A percentile compares a stretch with the other conserved stretches of the same genome.
These are phyloP conservation scores for Lagenidium giganteum DNA, from an alignment of 352 stramenopile genomes.

Conservation along the genomic window DNA sequence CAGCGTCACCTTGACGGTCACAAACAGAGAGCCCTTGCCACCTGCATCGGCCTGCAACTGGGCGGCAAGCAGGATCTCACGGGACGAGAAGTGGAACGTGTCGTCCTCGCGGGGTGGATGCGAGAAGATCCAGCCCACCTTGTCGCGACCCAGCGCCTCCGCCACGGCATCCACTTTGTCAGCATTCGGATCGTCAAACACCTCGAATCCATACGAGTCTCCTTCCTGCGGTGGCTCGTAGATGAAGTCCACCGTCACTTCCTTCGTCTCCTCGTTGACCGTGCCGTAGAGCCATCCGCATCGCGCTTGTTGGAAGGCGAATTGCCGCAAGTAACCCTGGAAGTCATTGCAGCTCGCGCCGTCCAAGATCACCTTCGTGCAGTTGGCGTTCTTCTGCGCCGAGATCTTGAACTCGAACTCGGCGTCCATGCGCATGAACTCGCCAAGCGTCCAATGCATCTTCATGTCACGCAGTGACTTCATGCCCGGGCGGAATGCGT, in stretches of 20 bases:
- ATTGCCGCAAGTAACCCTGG: conserved; percentile 86
- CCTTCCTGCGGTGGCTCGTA: conserved; percentile 95
- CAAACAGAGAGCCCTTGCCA: conserved; percentile 92
- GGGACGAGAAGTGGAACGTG: conserved; percentile 91
- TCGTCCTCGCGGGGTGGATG: conserved; percentile 94
- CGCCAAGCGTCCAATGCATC: conserved; percentile 97
- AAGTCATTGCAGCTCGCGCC: conserved; percentile 86
- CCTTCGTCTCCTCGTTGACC: conserved; percentile 79
- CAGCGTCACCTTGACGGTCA: conserved; percentile 95
- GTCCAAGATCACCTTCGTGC: conserved; percentile 85
- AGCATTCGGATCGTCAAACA: conserved; percentile 89
- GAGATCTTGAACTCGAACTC: conserved; percentile 98
- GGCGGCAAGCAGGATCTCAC: conserved; percentile 90
- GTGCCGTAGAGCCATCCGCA: conserved; percentile 94
- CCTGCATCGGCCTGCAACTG: conserved; percentile 95
- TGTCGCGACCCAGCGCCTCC: conserved; percentile 82
- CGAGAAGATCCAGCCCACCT: conserved; percentile 97
- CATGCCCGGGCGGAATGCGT: conserved; percentile 93
- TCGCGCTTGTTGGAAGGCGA: conserved; percentile 92
- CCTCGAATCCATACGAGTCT: conserved; percentile 85
- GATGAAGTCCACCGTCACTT: conserved; percentile 93
- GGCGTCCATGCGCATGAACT: conserved; percentile 97
- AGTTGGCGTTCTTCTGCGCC: conserved; percentile 87
- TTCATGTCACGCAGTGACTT: conserved; percentile 97
- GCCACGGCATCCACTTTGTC: conserved; percentile 85